Conservation (phyloP, 2,329 filamentous ascomycete species). For the Fusarium phyllophilum region DNA sequence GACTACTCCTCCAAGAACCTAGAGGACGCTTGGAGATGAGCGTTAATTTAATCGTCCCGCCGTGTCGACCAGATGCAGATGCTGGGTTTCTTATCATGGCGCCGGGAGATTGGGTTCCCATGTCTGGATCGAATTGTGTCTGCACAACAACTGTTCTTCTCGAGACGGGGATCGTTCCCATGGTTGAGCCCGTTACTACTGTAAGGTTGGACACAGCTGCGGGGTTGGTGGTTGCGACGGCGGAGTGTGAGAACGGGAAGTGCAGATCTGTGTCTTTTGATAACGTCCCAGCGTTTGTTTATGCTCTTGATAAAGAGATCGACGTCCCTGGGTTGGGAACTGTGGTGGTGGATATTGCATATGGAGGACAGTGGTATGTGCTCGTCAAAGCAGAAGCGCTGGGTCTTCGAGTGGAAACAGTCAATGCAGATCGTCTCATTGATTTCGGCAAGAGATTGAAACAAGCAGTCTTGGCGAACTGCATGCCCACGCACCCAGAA, state of each 20-base stretch:
- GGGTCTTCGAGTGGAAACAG: slow-evolving; percentile 11
- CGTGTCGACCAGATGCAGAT: slow-evolving; percentile 53
- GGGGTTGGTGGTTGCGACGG: slow-evolving; percentile 6
- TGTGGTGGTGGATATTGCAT: slow-evolving; percentile 3
- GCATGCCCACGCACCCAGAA: slow-evolving; percentile 53
- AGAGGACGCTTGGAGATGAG: slow-evolving; percentile 14
- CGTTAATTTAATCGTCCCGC: background rate
- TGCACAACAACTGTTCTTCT: slow-evolving; percentile 55
- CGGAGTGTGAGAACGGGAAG: slow-evolving; percentile 15
- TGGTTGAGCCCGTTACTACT: slow-evolving; percentile 49
- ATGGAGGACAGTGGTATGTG: slow-evolving; percentile 22
- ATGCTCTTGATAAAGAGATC: slow-evolving; percentile 11
- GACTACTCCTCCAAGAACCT: background rate
- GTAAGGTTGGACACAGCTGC: slow-evolving; percentile 13
- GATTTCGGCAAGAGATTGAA: slow-evolving; percentile 55
- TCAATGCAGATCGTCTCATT: slow-evolving; percentile 12
- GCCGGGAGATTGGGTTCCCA: slow-evolving; percentile 38
- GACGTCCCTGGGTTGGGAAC: background rate
- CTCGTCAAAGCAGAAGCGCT: slow-evolving; percentile 15
- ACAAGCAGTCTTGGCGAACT: slow-evolving; percentile 47
- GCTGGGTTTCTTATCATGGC: slow-evolving; percentile 53
- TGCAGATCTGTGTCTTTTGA: slow-evolving; percentile 22
- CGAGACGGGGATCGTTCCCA: slow-evolving; percentile 57
- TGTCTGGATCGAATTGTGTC: slow-evolving; percentile 56
- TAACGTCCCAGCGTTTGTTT: slow-evolving; percentile 11